These are phyloP conservation scores for Maudiozyma turicensis DNA, from an alignment of 805 yeast genomes.

Conservation along the genomic window DNA sequence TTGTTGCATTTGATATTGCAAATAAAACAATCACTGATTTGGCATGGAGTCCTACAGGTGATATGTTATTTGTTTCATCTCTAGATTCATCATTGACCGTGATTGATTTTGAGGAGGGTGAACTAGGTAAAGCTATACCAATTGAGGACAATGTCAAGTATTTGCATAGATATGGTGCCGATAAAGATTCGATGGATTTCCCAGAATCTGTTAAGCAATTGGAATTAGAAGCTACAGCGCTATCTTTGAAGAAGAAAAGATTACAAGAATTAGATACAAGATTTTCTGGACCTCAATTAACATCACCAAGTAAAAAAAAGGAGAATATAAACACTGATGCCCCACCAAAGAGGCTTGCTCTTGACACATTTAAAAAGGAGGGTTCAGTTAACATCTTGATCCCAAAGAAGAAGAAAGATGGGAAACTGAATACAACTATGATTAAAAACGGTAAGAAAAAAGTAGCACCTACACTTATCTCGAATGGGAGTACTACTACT, in stretches of 20 bases:
- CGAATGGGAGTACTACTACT: constrained; percentile 25
- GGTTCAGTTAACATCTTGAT: constrained; percentile 13
- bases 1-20: constrained; percentile 69
- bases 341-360: neutral
- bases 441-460: constrained; percentile 68
- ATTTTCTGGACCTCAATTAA: constrained; percentile 1
- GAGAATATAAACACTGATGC: neutral
- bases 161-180: constrained; percentile 78
- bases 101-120: constrained; percentile 51
- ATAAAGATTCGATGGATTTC: constrained; percentile 69
- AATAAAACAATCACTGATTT: constrained; percentile 78
- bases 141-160: constrained; percentile 58
- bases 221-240: constrained; percentile 55
- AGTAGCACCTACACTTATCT: constrained; percentile 59
- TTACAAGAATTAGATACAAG: constrained; percentile 5
- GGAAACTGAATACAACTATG: constrained; percentile 38
- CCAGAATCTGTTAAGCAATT: constrained; percentile 84
- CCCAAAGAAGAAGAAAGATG: constrained; percentile 24
- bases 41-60: constrained; percentile 81
- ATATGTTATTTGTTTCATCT: constrained; percentile 62
- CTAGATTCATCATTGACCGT: constrained; percentile 76
- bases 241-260: constrained; percentile 24
- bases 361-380: constrained; percentile 1
- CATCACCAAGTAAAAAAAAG: neutral
- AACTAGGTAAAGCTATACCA: constrained; percentile 55